phyloP scores from a whole-genome alignment of 2,329 filamentous ascomycete genomes.

The Verticillium zaregamsianum region DNA sequence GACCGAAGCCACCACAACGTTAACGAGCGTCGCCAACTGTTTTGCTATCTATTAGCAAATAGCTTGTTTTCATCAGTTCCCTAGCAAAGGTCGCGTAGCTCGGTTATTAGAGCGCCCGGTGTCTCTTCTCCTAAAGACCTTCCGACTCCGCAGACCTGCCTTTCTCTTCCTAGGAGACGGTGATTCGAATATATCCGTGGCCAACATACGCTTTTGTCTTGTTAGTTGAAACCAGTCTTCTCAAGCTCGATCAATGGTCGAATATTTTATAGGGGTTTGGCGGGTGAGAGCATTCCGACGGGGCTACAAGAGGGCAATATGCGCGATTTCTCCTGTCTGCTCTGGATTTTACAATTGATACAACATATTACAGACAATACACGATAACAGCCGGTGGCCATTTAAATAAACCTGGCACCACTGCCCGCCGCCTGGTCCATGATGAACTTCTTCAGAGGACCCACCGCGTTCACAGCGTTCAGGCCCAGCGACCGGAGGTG shows the following conservation, averaged over 20 bases:
- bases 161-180: neutral
- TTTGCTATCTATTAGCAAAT: neutral
- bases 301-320: too few species aligned
- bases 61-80: neutral
- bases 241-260: neutral
- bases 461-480: conserved; percentile 68
- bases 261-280: too few species aligned
- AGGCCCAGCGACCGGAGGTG: conserved; percentile 75
- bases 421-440: conserved; percentile 69
- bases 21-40: too few species aligned
- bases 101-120: neutral
- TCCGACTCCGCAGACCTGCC: neutral
- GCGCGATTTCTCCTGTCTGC: neutral
- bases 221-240: neutral
- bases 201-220: neutral
- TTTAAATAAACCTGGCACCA: conserved; percentile 39
- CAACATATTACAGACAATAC: conserved; percentile 1
- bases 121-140: neutral
- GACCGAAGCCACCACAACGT: neutral
- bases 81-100: neutral
- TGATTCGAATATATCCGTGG: neutral
- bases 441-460: conserved; percentile 75
- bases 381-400: neutral
- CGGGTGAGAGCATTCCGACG: too few species aligned
- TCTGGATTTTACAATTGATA: conserved; percentile 4